Base-by-base conservation (phyloP, 208 protist species). In the Endotrypanum monterogeii region DNA sequence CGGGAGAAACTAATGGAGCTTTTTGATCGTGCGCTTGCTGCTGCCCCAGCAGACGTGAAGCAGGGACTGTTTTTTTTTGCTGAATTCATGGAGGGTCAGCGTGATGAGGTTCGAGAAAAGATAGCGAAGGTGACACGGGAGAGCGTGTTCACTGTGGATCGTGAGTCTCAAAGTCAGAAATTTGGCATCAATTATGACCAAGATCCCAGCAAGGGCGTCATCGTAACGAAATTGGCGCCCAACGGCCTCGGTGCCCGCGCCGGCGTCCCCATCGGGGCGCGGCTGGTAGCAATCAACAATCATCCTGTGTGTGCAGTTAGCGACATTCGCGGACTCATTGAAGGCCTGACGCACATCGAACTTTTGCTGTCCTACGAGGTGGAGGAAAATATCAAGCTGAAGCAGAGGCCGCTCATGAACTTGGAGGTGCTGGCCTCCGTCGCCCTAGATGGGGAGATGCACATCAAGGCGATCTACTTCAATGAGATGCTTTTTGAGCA, bases 181-280 rank as follows among this genome's bases (percentile, higher is more conserved):
- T 97, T 97, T 72, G 90, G 93, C 67, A 97, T 97, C 73, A 97
- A 93, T 78, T 97, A 97, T 71, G 93, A 97, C 74, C 85, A 94
- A 73, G 83, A 92, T 55, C 84, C 84, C 16, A 71, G 46, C 16
- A 74, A 74, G 32, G 90, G 88, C 41, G 86, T 97, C 56, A 81
- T 94, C 23, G 91, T 97, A 44, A 94, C 93, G n/a, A 94, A 94
- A 76, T 70, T 97, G 18, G 85, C 89, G 1, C 86, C 90, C 0
- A 84, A 90, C 69, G 89, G 90, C 35, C 86, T 93, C 7, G 93
- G 93, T 23, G 83, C 74, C 9, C 77, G 82, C 30, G 89, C 91
- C 28, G 84, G 87, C 5, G 91, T 97, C 14, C 88, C 89, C 20
- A 82, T 97, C 32, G 89, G 89, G 4, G 89, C 78, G 11, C 73